Conservation (phyloP, 2,329 filamentous ascomycete genomes). For the Ceratocystis cacaofunesta region DNA sequence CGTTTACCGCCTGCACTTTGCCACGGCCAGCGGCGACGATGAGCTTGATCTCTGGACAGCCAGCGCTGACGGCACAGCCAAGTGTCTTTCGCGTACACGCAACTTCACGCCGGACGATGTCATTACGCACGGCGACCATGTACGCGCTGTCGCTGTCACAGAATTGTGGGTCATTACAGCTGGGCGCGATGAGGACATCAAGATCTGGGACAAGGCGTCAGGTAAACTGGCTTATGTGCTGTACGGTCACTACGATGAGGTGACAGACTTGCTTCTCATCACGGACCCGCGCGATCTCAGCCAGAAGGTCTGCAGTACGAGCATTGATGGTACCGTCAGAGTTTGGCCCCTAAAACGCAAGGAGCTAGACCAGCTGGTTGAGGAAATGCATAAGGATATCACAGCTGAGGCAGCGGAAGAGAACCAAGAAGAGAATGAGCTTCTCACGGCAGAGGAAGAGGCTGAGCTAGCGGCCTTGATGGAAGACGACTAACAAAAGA, state of each 20-base stretch:
- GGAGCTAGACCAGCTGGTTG: slow-evolving; percentile 35
- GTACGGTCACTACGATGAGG: slow-evolving; percentile 81
- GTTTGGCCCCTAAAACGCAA: slow-evolving; percentile 61
- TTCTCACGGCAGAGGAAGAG: slow-evolving; percentile 80
- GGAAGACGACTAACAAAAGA: slow-evolving; percentile 37
- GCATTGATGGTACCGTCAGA: slow-evolving; percentile 79
- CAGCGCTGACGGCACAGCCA: slow-evolving; percentile 76
- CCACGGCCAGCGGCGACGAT: slow-evolving; percentile 32
- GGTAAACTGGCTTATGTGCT: slow-evolving; percentile 61
- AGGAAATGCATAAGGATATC: slow-evolving; percentile 30
- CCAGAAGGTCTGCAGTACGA: slow-evolving; percentile 57
- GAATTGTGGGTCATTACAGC: slow-evolving; percentile 73
- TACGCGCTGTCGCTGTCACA: slow-evolving; percentile 63
- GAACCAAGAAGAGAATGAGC: slow-evolving; percentile 29
- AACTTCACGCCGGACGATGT: slow-evolving; percentile 57
- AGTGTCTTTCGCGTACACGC: slow-evolving; percentile 56
- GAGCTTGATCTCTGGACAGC: slow-evolving; percentile 77
- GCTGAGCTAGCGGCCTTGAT: slow-evolving; percentile 82
- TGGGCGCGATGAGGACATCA: slow-evolving; percentile 79
- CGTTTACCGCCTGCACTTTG: slow-evolving; percentile 67
- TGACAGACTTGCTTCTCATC: slow-evolving; percentile 63
- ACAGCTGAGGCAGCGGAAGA: slow-evolving; percentile 35
- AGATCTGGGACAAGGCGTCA: slow-evolving; percentile 67
- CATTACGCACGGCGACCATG: slow-evolving; percentile 75
- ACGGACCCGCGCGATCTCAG: slow-evolving; percentile 25